Conservation (phyloP, 2,329 filamentous ascomycete species). For the Falciphora oryzae region DNA sequence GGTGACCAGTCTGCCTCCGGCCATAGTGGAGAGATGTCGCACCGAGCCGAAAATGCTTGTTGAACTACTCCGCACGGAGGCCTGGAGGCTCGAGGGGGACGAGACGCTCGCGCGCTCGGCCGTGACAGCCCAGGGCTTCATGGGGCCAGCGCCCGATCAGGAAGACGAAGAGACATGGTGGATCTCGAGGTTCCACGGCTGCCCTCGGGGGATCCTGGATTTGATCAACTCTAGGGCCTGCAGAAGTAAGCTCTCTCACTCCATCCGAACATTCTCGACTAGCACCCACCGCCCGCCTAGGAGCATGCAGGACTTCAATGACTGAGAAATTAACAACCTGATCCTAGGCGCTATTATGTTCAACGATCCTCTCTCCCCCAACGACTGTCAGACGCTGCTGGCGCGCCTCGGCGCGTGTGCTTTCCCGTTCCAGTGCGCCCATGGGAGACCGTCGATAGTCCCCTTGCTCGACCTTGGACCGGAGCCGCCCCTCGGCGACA, state of each 20-base stretch:
- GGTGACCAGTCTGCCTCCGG: constrained; percentile 59
- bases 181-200: constrained; percentile 59
- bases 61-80: constrained; percentile 67
- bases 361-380: constrained; percentile 58
- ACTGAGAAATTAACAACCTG: constrained; percentile 6
- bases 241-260: constrained; percentile 45
- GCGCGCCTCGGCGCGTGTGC: constrained; percentile 51
- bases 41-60: constrained; percentile 66
- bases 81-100: constrained; percentile 59
- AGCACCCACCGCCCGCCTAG: not conserved
- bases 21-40: constrained; percentile 71
- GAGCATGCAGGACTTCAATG: not conserved
- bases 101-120: constrained; percentile 13
- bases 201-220: constrained; percentile 70
- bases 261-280: not conserved
- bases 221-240: constrained; percentile 72
- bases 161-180: constrained; percentile 34
- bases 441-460: constrained; percentile 64
- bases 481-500: not conserved
- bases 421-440: constrained; percentile 80
- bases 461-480: constrained; percentile 51
- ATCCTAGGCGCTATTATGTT: constrained; percentile 69
- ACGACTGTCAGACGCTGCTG: constrained; percentile 56
- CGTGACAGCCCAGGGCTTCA: not conserved
- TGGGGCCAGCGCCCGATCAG: not conserved